Percentiles rank a stretch among this genome's conserved stretches.
These are phyloP conservation scores for Rickenella mellea DNA, from an alignment of 768 basidiomycete genomes.

Conservation along the genomic window DNA sequence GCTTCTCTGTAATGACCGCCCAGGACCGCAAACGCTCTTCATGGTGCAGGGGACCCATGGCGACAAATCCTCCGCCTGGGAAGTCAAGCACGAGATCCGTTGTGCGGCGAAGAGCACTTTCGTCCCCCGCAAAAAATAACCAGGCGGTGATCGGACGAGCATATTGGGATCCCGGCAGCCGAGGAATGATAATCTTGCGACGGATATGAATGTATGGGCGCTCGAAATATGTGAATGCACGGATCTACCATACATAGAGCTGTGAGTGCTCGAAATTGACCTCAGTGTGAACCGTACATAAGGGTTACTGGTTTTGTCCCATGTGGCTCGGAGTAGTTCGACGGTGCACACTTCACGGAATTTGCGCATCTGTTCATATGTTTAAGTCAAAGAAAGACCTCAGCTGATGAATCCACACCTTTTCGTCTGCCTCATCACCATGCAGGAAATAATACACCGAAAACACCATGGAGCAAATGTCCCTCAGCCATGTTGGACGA, in stretches of 20 bases:
- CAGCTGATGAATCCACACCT: constrained; percentile 41
- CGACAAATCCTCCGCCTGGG: constrained; percentile 94
- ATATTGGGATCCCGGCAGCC: constrained; percentile 68
- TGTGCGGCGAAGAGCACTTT: constrained; percentile 48
- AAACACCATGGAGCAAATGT: constrained; percentile 79
- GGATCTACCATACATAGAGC: constrained; percentile 41
- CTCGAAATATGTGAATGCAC: constrained; percentile 41
- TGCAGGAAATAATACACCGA: constrained; percentile 83
- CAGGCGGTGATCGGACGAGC: constrained; percentile 75
- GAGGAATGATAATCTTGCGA: constrained; percentile 72
- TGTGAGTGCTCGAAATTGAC: constrained; percentile 3
- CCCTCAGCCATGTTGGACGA: constrained; percentile 83
- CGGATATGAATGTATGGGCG: constrained; percentile 55
- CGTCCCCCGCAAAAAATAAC: constrained; percentile 72
- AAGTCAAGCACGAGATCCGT: constrained; percentile 86
- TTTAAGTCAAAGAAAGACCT: not conserved
- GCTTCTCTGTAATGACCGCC: constrained; percentile 70
- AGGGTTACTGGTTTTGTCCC: constrained; percentile 96
- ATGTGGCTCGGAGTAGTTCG: constrained; percentile 90
- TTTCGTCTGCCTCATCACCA: constrained; percentile 91
- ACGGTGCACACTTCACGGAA: constrained; percentile 91
- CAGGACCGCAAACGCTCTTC: constrained; percentile 87
- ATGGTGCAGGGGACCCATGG: constrained; percentile 94
- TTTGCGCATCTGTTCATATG: constrained; percentile 62
- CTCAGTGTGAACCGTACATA: constrained; percentile 42